Percentiles rank a stretch among this genome's conserved stretches.
These are phyloP conservation scores for Venustampulla echinocandica DNA, from an alignment of 495 filamentous ascomycete genomes.

Conservation along the genomic window DNA sequence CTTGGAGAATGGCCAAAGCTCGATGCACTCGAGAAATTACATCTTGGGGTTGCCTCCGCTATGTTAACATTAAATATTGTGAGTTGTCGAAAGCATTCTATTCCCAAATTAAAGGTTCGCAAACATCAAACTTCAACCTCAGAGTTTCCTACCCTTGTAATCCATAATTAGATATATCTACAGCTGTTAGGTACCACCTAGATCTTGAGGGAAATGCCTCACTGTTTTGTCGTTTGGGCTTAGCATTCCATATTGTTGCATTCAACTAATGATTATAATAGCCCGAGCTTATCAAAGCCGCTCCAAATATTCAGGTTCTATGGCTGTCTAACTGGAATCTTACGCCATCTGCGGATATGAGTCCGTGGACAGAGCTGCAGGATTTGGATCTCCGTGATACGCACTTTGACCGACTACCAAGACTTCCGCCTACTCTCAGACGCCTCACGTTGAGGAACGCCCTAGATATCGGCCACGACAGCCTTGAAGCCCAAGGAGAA, in stretches of 20 bases:
- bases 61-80: constrained; percentile 7
- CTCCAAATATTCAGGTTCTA: constrained; percentile 9
- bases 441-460: constrained; percentile 13
- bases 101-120: neutral
- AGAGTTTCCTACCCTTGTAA: too few species aligned
- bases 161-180: too few species aligned
- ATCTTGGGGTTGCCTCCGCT: constrained; percentile 1
- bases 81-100: constrained; percentile 2
- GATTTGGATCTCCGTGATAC: constrained; percentile 12
- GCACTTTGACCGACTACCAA: neutral
- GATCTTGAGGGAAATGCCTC: too few species aligned
- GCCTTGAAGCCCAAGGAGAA: neutral
- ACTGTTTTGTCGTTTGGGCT: too few species aligned
- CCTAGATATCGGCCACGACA: neutral
- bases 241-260: too few species aligned
- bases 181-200: too few species aligned
- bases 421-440: constrained; percentile 12
- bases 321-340: constrained; percentile 9
- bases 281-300: neutral
- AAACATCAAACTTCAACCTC: too few species aligned
- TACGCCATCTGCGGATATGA: constrained; percentile 1
- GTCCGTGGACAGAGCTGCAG: constrained; percentile 5
- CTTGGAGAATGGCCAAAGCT: constrained; percentile 9
- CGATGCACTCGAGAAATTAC: constrained; percentile 4
- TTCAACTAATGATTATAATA: too few species aligned